Conservation (phyloP, 1,139 yeast genomes). For the Debaryomyces psychrophilus region DNA sequence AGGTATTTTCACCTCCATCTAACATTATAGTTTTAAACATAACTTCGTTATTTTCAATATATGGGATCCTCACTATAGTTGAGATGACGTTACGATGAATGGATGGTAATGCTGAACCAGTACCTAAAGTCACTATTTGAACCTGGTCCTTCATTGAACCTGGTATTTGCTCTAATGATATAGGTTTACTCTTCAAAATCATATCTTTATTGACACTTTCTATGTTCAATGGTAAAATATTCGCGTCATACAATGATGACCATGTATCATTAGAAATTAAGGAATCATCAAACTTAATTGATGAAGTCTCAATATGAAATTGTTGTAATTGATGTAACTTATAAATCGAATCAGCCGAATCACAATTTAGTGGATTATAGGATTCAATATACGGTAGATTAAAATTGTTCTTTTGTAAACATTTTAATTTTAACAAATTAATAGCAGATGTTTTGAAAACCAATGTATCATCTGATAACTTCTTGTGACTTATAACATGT, state of each 20-base stretch:
- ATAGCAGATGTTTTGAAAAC: slow-evolving; percentile 59
- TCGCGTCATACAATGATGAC: slow-evolving; percentile 46
- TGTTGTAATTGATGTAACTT: slow-evolving; percentile 40
- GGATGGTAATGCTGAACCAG: slow-evolving; percentile 93
- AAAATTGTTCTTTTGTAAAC: slow-evolving; percentile 55
- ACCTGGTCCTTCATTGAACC: slow-evolving; percentile 52
- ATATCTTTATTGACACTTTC: slow-evolving; percentile 19
- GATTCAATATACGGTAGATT: slow-evolving; percentile 47
- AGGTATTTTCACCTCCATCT: slow-evolving; percentile 94
- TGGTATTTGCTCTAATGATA: slow-evolving; percentile 23
- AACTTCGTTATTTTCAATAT: slow-evolving; percentile 21
- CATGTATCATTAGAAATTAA: slow-evolving; percentile 33
- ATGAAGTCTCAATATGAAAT: slow-evolving; percentile 29
- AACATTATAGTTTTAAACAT: slow-evolving; percentile 55
- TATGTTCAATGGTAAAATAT: slow-evolving; percentile 36
- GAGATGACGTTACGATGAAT: slow-evolving; percentile 83
- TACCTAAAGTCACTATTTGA: slow-evolving; percentile 81
- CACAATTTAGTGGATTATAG: slow-evolving; percentile 21
- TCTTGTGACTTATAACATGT: slow-evolving; percentile 73
- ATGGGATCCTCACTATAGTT: slow-evolving; percentile 72
- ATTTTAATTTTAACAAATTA: slow-evolving; percentile 58
- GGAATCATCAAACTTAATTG: slow-evolving; percentile 26
- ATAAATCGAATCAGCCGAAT: slow-evolving; percentile 14
- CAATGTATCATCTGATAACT: slow-evolving; percentile 62
- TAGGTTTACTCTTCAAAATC: slow-evolving; percentile 23